Conservation (phyloP, 2,329 filamentous ascomycete genomes). For the Diplodia mutila region DNA sequence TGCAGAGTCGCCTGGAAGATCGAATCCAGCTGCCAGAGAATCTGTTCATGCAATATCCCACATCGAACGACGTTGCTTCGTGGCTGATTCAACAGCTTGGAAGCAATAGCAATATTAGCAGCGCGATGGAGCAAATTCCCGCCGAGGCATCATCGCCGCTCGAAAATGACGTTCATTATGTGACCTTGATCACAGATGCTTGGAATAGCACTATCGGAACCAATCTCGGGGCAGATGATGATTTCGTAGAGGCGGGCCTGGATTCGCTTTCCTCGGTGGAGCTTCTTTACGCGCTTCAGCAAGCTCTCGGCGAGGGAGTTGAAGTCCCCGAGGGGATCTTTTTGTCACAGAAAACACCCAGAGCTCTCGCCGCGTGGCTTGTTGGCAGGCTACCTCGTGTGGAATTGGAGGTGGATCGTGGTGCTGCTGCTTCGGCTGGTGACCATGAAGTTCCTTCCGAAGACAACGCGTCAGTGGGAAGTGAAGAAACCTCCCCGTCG, state of each 20-base stretch:
- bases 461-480: too few relatives aligned
- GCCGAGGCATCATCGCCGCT: too few relatives aligned
- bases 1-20: background rate
- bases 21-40: background rate
- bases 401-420: too few relatives aligned
- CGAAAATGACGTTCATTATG: too few relatives aligned
- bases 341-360: too few relatives aligned
- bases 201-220: background rate
- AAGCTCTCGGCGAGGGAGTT: background rate
- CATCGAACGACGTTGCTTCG: constrained; percentile 26
- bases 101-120: too few relatives aligned
- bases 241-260: background rate
- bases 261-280: constrained; percentile 37
- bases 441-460: too few relatives aligned
- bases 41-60: constrained; percentile 24
- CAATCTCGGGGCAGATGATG: background rate
- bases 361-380: too few relatives aligned
- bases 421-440: too few relatives aligned
- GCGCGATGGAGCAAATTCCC: too few relatives aligned
- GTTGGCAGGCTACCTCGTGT: too few relatives aligned
- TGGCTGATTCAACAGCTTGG: constrained; percentile 27
- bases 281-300: constrained; percentile 23
- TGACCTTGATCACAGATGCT: background rate
- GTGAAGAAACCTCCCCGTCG: too few relatives aligned
- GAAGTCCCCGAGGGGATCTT: background rate